Evolutionary conservation across 2,329 filamentous ascomycete genomes (phyloP).

Genomic region (Colletotrichum chrysophilum): DNA sequence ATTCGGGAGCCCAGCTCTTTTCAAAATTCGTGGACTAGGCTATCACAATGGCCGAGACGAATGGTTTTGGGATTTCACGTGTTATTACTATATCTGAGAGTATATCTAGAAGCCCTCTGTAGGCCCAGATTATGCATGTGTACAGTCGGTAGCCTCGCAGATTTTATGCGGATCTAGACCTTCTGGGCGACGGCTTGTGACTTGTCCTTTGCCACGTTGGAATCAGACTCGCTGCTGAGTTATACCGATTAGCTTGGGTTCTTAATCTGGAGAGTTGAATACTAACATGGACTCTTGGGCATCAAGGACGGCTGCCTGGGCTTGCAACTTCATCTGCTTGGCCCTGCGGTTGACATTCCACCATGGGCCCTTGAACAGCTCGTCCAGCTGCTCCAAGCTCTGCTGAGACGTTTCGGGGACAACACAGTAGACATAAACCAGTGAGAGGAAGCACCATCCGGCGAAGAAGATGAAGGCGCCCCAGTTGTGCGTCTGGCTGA

Average conservation of each 20-base stretch:
- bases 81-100: neutral
- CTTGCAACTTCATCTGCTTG: neutral
- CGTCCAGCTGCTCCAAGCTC: constrained; percentile 36
- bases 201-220: neutral
- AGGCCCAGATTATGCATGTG: neutral
- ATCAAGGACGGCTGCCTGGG: neutral
- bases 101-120: neutral
- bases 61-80: neutral
- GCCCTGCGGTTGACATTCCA: constrained; percentile 2
- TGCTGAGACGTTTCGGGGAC: constrained; percentile 43
- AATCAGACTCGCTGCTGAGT: neutral
- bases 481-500: constrained; percentile 40
- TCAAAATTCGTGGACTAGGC: neutral
- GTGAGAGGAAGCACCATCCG: constrained; percentile 38
- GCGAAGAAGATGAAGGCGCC: constrained; percentile 49
- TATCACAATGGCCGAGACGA: neutral
- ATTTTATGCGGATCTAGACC: neutral
- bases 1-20: neutral
- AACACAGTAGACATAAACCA: constrained; percentile 42
- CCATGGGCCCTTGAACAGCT: constrained; percentile 32
- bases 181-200: neutral
- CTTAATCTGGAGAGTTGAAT: neutral
- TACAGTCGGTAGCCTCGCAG: accelerated
- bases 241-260: neutral
- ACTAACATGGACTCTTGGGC: neutral